Conservation (phyloP, 257 asterid genomes). For the Ocimum tenuiflorum region DNA sequence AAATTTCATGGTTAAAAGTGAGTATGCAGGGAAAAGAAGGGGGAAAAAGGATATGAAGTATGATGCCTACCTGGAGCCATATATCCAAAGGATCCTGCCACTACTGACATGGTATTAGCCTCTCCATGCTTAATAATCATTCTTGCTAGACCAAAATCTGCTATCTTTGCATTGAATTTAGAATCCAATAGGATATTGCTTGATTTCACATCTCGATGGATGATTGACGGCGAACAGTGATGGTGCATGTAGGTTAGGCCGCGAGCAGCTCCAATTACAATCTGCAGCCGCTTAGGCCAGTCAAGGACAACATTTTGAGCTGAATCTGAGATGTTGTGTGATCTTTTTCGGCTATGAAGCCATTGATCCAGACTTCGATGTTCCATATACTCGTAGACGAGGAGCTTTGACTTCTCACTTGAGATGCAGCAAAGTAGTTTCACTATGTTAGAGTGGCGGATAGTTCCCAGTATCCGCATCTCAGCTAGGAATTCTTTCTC, state of each 20-base stretch:
- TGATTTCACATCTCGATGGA: slow-evolving; percentile 49
- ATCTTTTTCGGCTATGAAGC: slow-evolving; percentile 45
- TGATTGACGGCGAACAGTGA: slow-evolving; percentile 37
- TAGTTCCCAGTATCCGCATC: slow-evolving; percentile 55
- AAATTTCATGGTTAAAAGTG: not conserved
- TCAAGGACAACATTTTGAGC: slow-evolving; percentile 35
- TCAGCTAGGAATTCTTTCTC: slow-evolving; percentile 68
- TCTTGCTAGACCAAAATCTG: slow-evolving; percentile 51
- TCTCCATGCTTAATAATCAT: slow-evolving; percentile 37
- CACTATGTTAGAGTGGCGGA: slow-evolving; percentile 71
- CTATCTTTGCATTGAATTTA: slow-evolving; percentile 46
- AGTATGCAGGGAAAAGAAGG: not conserved
- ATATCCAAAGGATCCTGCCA: slow-evolving; percentile 57
- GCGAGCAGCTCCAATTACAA: slow-evolving; percentile 50
- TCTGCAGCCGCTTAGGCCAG: slow-evolving; percentile 50
- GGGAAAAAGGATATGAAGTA: not conserved
- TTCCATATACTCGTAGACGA: slow-evolving; percentile 77
- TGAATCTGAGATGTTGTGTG: slow-evolving; percentile 24
- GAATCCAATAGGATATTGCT: slow-evolving; percentile 46
- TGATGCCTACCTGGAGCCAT: slow-evolving; percentile 49
- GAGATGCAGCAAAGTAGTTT: slow-evolving; percentile 70
- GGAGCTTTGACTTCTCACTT: slow-evolving; percentile 47
- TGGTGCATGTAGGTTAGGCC: slow-evolving; percentile 58
- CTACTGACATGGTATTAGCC: slow-evolving; percentile 44
- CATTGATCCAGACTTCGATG: slow-evolving; percentile 70